Evolutionary conservation across 2,329 filamentous ascomycete genomes (phyloP), one percentile per base, ranked within the genome.

Genomic region (Raffaelea ambrosiae): DNA sequence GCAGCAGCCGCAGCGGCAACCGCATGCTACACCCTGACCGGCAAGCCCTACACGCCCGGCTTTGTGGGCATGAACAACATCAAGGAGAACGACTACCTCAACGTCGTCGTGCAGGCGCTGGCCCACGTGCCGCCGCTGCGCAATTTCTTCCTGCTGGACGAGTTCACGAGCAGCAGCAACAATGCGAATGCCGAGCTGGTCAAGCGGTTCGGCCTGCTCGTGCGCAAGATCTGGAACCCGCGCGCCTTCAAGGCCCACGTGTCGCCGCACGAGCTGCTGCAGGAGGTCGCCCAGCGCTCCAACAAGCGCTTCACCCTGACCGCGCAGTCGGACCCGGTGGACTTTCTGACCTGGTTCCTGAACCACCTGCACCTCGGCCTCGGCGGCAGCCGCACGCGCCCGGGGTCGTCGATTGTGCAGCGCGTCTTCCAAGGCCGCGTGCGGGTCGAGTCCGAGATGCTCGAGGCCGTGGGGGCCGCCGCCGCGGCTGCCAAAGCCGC

Each of bases 11-110:
- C 7, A 29, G 26, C 7, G 13, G 35, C 5, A 33, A 21, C 4
- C 59, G 74, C 71, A 18, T 79, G 81, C 40, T 89, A 84, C 77
- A 91, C 95, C 59, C 74, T 97, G 39, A 74, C 75, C 44, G 88
- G 88, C 53, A 87, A 85, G 65, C 81, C 86, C 62, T 98, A 98
- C 67, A 84, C 84, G 55, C 93, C 93, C 19, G 91, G 93, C 5
- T 98, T 90, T 63, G 88, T 98, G 52, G 93, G 93, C 55, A 94
- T 98, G 87, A 98, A 98, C 75, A 98, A 98, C 68, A 96, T 98
- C 74, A 98, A 98, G 67, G 88, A 93, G 50, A 98, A 98, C 68
- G 93, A 98, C 71, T 98, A 98, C 69, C 77, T 97, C 61, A 98
- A 98, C 62, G 91, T 95, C 22, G 79, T 96, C 3, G 84, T 95